These are phyloP conservation scores for Leccinum insigne DNA, from an alignment of 1,284 basidiomycete genomes.

Conservation along the genomic window DNA sequence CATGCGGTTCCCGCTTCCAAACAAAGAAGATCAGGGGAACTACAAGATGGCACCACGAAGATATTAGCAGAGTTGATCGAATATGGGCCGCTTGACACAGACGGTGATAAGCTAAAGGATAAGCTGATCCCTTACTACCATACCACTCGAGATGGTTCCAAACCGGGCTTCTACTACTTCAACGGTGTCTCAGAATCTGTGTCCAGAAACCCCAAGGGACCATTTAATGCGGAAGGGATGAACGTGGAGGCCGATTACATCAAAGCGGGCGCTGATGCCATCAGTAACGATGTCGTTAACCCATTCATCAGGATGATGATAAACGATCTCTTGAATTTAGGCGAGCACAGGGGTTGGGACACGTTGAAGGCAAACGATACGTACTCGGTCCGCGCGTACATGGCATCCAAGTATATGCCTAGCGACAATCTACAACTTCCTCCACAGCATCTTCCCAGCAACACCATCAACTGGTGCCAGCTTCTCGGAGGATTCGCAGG, in stretches of 20 bases:
- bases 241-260: constrained; percentile 11
- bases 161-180: constrained; percentile 15
- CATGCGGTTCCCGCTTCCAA: constrained; percentile 36
- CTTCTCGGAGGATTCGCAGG: constrained; percentile 14
- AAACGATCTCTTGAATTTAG: not conserved
- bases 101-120: constrained; percentile 2
- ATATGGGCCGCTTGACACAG: constrained; percentile 14
- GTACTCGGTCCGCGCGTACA: constrained; percentile 21
- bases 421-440: constrained; percentile 16
- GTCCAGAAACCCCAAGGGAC: not conserved
- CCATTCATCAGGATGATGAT: constrained; percentile 14
- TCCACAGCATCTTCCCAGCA: constrained; percentile 11
- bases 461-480: constrained; percentile 26
- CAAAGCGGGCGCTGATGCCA: constrained; percentile 9
- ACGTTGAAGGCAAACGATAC: constrained; percentile 12
- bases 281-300: constrained; percentile 6
- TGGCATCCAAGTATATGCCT: constrained; percentile 22
- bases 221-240: constrained; percentile 9
- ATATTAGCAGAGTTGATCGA: constrained; percentile 27
- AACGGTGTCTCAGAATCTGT: constrained; percentile 2
- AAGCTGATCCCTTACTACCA: constrained; percentile 18
- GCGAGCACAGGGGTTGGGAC: constrained; percentile 10
- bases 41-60: constrained; percentile 29
- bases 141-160: not conserved
- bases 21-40: constrained; percentile 12